Percentiles rank a stretch among this genome's conserved stretches.
These are phyloP conservation scores for Amborella trichopoda DNA, from an alignment of 164 flowering plant genomes.

Conservation along the genomic window DNA sequence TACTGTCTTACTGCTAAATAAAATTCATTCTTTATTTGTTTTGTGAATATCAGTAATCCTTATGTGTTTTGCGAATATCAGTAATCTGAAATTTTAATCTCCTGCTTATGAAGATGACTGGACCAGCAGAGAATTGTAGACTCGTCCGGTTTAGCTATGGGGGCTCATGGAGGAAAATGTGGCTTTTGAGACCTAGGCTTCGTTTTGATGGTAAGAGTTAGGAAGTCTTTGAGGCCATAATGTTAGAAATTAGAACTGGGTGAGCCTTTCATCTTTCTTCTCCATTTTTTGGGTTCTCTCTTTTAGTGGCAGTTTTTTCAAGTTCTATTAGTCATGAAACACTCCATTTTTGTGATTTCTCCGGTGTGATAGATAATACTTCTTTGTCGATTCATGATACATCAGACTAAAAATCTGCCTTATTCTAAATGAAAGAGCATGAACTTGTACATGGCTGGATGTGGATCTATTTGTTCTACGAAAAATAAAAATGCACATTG, in stretches of 20 bases:
- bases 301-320: too few relatives aligned
- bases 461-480: too few relatives aligned
- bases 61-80: not conserved
- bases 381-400: too few relatives aligned
- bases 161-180: slow-evolving; percentile 96
- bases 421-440: too few relatives aligned
- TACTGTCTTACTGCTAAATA: too few relatives aligned
- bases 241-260: not conserved
- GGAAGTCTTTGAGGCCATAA: not conserved
- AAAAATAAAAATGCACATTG: too few relatives aligned
- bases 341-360: too few relatives aligned
- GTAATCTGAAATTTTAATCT: slow-evolving; percentile 2
- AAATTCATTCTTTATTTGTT: not conserved
- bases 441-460: too few relatives aligned
- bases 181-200: slow-evolving; percentile 86
- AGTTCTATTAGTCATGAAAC: too few relatives aligned
- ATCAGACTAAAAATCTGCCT: too few relatives aligned
- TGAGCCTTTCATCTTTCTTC: not conserved
- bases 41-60: not conserved
- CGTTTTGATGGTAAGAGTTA: slow-evolving; percentile 78
- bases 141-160: slow-evolving; percentile 64
- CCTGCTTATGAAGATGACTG: slow-evolving; percentile 37
- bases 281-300: too few relatives aligned
- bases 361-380: too few relatives aligned
- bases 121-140: slow-evolving; percentile 68